phyloP scores from a whole-genome alignment of 345 rosid species.

The Carallia brachiata region DNA sequence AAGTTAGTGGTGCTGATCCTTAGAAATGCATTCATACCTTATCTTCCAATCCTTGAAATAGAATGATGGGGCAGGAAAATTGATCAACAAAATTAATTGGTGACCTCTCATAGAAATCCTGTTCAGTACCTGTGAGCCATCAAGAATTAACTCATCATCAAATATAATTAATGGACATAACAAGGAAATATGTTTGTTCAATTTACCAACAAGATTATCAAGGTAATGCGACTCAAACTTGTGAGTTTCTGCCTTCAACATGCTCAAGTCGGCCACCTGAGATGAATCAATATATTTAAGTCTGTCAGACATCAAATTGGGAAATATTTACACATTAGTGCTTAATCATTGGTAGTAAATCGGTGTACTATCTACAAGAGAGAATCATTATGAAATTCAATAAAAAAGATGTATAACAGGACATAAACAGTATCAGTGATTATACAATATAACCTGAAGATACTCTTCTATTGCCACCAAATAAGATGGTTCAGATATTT shows the following conservation, averaged over 20 bases:
- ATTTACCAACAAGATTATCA: slow-evolving; percentile 92
- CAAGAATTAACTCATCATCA: slow-evolving; percentile 15
- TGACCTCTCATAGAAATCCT: slow-evolving; percentile 70
- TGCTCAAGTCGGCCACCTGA: slow-evolving; percentile 79
- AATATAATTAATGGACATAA: slow-evolving; percentile 6
- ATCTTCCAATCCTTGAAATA: slow-evolving; percentile 94
- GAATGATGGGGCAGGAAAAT: slow-evolving; percentile 93
- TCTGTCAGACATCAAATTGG: neutral
- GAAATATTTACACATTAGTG: neutral
- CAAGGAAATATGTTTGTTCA: neutral
- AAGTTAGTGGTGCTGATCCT: neutral
- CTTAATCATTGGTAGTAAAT: too few species aligned
- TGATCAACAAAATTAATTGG: slow-evolving; percentile 79
- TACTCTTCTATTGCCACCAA: neutral
- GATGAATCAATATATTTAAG: slow-evolving; percentile 10
- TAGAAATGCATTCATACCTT: slow-evolving; percentile 44
- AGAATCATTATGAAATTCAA: neutral
- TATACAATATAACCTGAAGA: neutral
- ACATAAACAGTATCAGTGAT: neutral
- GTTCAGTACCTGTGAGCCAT: slow-evolving; percentile 57
- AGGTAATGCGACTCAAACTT: slow-evolving; percentile 86
- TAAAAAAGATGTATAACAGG: too few species aligned
- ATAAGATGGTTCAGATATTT: neutral
- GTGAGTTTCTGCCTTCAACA: slow-evolving; percentile 79
- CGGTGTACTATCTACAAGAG: neutral